These are phyloP conservation scores for Aulographum hederae DNA, from an alignment of 2,329 filamentous ascomycete species.

Conservation along the genomic window DNA sequence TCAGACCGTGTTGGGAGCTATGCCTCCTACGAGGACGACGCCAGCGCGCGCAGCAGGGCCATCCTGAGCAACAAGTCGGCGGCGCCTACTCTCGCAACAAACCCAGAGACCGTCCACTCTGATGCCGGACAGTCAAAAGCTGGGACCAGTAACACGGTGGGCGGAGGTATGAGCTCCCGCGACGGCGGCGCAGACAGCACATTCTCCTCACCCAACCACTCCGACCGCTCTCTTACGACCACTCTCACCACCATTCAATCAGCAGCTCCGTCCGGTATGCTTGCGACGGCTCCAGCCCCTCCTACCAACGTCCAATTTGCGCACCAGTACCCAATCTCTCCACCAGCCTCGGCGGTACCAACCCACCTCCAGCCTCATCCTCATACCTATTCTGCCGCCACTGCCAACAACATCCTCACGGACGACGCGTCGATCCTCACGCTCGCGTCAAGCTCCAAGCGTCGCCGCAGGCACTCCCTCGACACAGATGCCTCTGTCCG, in stretches of 20 bases:
- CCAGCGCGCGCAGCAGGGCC: conserved; percentile 33
- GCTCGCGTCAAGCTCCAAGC: conserved; percentile 65
- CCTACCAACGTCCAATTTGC: conserved; percentile 31
- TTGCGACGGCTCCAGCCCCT: conserved; percentile 9
- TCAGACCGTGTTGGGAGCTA: conserved; percentile 25
- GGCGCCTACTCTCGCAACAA: conserved; percentile 69
- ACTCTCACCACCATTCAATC: conserved; percentile 78
- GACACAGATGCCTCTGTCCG: conserved; percentile 76
- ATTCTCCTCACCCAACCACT: conserved; percentile 69
- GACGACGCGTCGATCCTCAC: conserved; percentile 79
- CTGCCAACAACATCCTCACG: conserved; percentile 63
- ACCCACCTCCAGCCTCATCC: conserved; percentile 45
- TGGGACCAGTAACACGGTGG: conserved; percentile 55
- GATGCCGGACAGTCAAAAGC: conserved; percentile 63
- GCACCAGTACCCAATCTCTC: conserved; percentile 37
- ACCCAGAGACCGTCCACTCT: conserved; percentile 57
- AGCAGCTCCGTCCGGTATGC: conserved; percentile 36
- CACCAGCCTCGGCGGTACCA: conserved; percentile 55
- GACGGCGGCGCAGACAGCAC: conserved; percentile 49
- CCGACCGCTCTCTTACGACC: conserved; percentile 62
- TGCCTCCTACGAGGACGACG: conserved; percentile 42
- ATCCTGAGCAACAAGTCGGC: conserved; percentile 49
- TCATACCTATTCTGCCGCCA: conserved; percentile 58
- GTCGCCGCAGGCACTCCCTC: conserved; percentile 58
- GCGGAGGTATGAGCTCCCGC: conserved; percentile 41